Percentiles rank a stretch among this genome's conserved stretches.
Conservation (phyloP, 495 filamentous ascomycete genomes). For the Talaromyces wortmannii region DNA sequence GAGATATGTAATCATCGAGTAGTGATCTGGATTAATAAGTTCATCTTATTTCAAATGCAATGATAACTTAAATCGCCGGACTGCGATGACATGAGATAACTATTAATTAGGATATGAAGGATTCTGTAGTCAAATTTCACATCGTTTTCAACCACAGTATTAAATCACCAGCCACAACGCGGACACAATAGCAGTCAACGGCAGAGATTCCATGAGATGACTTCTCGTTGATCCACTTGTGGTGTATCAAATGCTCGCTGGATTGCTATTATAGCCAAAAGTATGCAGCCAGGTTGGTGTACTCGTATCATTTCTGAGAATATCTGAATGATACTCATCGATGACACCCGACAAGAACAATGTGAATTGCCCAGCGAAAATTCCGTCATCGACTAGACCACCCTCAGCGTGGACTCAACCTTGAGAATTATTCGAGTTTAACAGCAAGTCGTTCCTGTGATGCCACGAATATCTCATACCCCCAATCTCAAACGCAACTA, state of each 20-base stretch:
- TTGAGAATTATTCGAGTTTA: no score
- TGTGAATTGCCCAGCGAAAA: not conserved
- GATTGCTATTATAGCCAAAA: slow-evolving; percentile 10
- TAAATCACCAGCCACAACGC: not conserved
- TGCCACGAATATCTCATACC: no score
- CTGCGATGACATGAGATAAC: no score
- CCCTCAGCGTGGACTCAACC: slow-evolving; percentile 1
- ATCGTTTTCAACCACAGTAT: not conserved
- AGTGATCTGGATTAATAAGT: no score
- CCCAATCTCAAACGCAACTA: no score
- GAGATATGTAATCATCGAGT: no score
- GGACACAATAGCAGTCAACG: not conserved
- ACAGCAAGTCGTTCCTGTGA: no score
- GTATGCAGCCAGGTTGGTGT: slow-evolving; percentile 8
- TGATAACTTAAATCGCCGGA: no score
- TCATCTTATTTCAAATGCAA: no score
- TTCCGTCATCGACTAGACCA: not conserved
- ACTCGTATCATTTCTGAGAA: slow-evolving; percentile 4
- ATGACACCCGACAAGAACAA: not conserved
- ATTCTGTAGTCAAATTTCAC: no score
- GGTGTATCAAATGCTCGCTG: slow-evolving; percentile 1
- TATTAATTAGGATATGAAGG: no score
- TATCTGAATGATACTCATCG: slow-evolving; percentile 13
- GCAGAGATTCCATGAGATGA: not conserved
- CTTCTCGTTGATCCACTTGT: not conserved